Base-by-base conservation (phyloP, 805 yeast species). In the Ogataea paraovalis region DNA sequence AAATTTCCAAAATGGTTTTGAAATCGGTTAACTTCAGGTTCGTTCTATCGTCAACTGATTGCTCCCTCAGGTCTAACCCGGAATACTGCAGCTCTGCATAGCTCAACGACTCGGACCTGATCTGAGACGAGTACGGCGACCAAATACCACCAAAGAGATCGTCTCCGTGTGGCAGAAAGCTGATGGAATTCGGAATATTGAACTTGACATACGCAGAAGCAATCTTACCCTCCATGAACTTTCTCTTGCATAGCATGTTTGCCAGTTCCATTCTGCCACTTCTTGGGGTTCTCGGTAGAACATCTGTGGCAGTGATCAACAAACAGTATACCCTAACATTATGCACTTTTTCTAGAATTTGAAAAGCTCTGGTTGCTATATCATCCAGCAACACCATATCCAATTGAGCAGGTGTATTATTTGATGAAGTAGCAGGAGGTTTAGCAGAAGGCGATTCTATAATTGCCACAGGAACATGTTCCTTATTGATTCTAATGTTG, bases 251-350 rank as follows among this genome's bases (percentile, higher is more conserved):
- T 58, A 82, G 76, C 85, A 82, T 87, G 56, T 91, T 94, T 0
- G 98, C 98, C 52, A 94, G 85, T 57, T 94, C 98, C 19, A 88
- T 74, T 8, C 97, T 84, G 20, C 96, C 96, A 64, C 87, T 82
- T 55, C 94, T 72, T 59, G 82, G 72, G 28, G 95, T 84, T 60
- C 96, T 79, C 3, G 99, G 97, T 22, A 94, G 70, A 0, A 90
- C 74, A 48, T 87, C 87, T 21, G 87, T 84, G 22, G 88, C 85
- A 1, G 92, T 85, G 2, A 91, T 83, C 51, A 89, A 60, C 2
- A 91, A 83, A 64, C 97, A 90, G 60, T 84, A 86, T 1, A 91
- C 80, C 28, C 94, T 75, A 42, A 94, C 82, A 49, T 78, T 78
- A 61, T 94, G 97, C 54, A 72, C 75, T 54, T 74, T 72, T 44